Conservation (phyloP, 192 early-diverging fungal species). For the Haplosporangium gracile region DNA sequence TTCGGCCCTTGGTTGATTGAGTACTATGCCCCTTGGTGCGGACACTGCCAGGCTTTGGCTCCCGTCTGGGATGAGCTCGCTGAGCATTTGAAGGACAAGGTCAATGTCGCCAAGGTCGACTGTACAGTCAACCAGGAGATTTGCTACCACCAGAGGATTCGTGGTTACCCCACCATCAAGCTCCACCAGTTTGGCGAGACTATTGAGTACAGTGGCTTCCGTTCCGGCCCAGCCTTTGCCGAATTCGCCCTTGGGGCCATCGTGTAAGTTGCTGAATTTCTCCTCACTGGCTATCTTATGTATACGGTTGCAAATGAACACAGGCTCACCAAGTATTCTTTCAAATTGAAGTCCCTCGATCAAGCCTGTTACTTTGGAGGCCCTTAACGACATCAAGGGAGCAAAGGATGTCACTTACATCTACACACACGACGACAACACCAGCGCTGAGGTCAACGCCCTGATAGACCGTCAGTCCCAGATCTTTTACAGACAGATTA, state of each 20-base stretch:
- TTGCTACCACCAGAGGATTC: constrained; percentile 72
- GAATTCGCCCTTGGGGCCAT: constrained; percentile 29
- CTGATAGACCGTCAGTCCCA: constrained; percentile 40
- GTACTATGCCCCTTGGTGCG: constrained; percentile 94
- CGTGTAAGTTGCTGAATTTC: constrained; percentile 31
- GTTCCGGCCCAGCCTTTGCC: constrained; percentile 15
- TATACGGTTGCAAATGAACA: too few species aligned
- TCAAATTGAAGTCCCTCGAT: constrained; percentile 26
- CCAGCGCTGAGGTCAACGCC: constrained; percentile 54
- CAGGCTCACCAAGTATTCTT: too few species aligned
- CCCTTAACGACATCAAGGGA: constrained; percentile 57
- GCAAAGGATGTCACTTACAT: constrained; percentile 65
- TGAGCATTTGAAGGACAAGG: constrained; percentile 67
- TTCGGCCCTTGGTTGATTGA: constrained; percentile 88
- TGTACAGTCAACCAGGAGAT: constrained; percentile 73
- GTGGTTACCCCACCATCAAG: constrained; percentile 89
- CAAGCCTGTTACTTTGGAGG: constrained; percentile 45
- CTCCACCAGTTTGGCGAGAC: constrained; percentile 50
- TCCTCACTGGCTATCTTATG: not conserved
- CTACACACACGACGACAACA: constrained; percentile 67
- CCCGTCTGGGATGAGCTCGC: constrained; percentile 85
- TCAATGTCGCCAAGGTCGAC: constrained; percentile 91
- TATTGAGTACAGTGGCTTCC: constrained; percentile 31
- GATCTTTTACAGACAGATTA: constrained; percentile 32
- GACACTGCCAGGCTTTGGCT: constrained; percentile 88